Base-by-base conservation (phyloP, 164 flowering plant genomes). In the Pachysandra terminalis region DNA sequence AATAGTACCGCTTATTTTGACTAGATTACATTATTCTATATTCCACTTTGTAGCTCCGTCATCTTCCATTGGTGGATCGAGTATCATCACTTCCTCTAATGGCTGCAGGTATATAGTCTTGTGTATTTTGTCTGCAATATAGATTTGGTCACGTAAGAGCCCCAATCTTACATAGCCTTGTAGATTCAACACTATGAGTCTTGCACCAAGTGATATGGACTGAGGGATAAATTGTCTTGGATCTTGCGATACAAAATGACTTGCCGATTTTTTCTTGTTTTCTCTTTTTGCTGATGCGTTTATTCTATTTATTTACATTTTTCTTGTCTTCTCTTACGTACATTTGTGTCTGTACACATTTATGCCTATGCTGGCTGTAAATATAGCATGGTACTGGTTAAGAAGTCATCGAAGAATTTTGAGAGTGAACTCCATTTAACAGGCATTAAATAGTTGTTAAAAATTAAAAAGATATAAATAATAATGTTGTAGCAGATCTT, bases 71-170 rank as follows among this genome's bases (percentile, higher is more conserved):
- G 66, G 68, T 79, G 70, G 92, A 87, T 78, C 82, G 77, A 5
- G 72, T 87, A 59, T 79, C 88, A 26, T 70, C 80, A 57, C 81
- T 85, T 64, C 88, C 88, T 69, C 75, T 85, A 52, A 77, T 80
- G 75, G 85, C 88, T 74, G 88, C 89, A 66, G 88, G 92, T 83
- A 45, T 83, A 72, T 41, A 45, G 52, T 52, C 22, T 53, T 48
- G 16, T 61, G 59, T 15, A 23, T 15, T 58, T 57, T 45, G 15
- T 45, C 17, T 45, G 51, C 17, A 45, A 10, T 45, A 1, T 10
- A 13, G 51, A 45, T 12, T 3, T 13, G 2, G 37, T 32, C 37
- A 32, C 37, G 7, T 32, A 32, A 32, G 37, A 57, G 51, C 24
- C 37, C 12, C 27, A 25, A 41, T 10, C 10, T 8, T 27, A 22